Conservation (phyloP, 495 filamentous ascomycete genomes). For the Penicillium antarcticum region DNA sequence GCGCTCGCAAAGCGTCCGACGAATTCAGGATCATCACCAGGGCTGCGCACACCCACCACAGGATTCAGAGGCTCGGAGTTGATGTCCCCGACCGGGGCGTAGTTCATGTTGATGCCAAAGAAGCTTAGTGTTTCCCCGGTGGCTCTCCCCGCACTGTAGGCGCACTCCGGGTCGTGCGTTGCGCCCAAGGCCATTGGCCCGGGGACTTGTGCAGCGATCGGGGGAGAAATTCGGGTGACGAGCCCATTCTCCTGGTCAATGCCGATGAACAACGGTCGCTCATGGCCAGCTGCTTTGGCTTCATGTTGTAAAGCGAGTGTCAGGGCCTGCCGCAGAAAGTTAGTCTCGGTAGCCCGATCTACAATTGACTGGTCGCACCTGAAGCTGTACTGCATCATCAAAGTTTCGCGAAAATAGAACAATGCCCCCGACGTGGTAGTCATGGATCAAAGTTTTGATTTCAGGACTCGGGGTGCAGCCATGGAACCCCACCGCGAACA, state of each 20-base stretch:
- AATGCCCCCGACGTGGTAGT: slow-evolving; percentile 43
- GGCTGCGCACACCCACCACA: slow-evolving; percentile 41
- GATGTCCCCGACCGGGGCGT: slow-evolving; percentile 42
- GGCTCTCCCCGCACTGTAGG: slow-evolving; percentile 33
- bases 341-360: neutral
- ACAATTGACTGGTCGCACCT: slow-evolving; percentile 16
- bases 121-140: slow-evolving; percentile 34
- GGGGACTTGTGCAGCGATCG: slow-evolving; percentile 39
- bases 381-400: slow-evolving; percentile 36
- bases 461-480: slow-evolving; percentile 41
- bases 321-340: slow-evolving; percentile 22
- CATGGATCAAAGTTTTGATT: slow-evolving; percentile 46
- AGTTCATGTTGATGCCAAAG: slow-evolving; percentile 46
- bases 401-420: slow-evolving; percentile 49
- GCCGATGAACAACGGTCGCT: slow-evolving; percentile 40
- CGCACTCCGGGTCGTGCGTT: slow-evolving; percentile 34
- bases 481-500: slow-evolving; percentile 51
- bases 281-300: slow-evolving; percentile 36
- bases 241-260: slow-evolving; percentile 46
- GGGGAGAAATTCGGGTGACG: slow-evolving; percentile 42
- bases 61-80: slow-evolving; percentile 45
- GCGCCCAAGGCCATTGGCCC: slow-evolving; percentile 42
- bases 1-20: slow-evolving; percentile 38
- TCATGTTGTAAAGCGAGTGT: slow-evolving; percentile 38
- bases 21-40: slow-evolving; percentile 38